A percentile compares a stretch with the other conserved stretches of the same genome.
phyloP scores from a whole-genome alignment of 2,329 filamentous ascomycete species.

The Fusarium graminum region DNA sequence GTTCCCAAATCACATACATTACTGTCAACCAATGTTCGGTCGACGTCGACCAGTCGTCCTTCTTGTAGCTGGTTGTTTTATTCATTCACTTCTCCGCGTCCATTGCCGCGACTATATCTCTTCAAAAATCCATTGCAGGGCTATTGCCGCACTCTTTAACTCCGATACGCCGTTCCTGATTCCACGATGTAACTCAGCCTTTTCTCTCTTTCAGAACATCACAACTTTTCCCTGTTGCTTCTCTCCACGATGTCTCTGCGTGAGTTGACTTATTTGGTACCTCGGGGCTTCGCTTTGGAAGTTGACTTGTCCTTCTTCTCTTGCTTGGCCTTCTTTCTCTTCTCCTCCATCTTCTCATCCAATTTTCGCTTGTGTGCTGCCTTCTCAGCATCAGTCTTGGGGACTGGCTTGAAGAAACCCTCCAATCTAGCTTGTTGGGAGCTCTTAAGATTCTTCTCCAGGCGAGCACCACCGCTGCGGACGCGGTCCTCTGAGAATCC shows the following conservation, averaged over 20 bases:
- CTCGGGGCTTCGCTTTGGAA: conserved; percentile 86
- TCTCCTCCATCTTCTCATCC: conserved; percentile 90
- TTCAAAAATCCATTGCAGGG: conserved; percentile 12
- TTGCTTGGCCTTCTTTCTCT: conserved; percentile 95
- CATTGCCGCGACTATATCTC: not conserved
- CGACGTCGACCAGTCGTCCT: not conserved
- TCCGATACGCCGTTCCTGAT: conserved; percentile 44
- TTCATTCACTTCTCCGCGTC: not conserved
- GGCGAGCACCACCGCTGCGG: conserved; percentile 78
- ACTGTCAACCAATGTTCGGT: not conserved
- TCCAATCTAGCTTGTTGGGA: conserved; percentile 92
- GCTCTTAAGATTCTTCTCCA: conserved; percentile 92
- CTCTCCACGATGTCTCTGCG: not conserved
- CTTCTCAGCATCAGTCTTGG: conserved; percentile 89
- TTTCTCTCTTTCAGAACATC: conserved; percentile 9
- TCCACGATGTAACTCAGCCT: conserved; percentile 7
- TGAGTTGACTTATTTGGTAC: conserved; percentile 54
- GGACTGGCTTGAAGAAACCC: conserved; percentile 95
- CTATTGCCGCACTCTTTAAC: conserved; percentile 24
- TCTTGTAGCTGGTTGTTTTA: not conserved
- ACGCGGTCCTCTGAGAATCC: conserved; percentile 97
- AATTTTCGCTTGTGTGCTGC: conserved; percentile 90
- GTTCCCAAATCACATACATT: not conserved
- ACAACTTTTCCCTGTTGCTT: conserved; percentile 15
- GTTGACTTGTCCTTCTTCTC: conserved; percentile 97